Base-by-base conservation (phyloP, 176 grass and related monocot genomes). In the Pontederia paniculata region DNA sequence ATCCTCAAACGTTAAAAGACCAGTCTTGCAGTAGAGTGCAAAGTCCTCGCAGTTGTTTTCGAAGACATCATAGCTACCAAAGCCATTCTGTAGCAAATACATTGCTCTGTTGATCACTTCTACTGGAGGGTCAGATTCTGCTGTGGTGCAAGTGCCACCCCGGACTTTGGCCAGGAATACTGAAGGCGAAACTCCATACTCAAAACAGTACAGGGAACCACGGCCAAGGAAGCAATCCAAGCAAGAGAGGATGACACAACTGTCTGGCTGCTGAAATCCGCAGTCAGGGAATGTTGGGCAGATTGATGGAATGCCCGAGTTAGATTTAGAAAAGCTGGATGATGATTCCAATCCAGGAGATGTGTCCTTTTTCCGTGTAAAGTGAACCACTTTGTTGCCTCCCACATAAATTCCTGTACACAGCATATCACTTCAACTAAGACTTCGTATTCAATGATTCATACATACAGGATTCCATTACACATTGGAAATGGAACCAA, bases 1-100 rank as follows among this genome's bases (percentile, higher is more conserved):
- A 14, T 90, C 86, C 0, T 88, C 80, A 0, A 69, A 17, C 10
- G 83, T 62, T 0, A 98, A 64, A 50, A 98, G 86, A 55, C 86
- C 93, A 1, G 93, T 91, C 69, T 98, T 98, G 80, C 93, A 98
- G 73, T 98, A 98, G 60, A 98, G 83, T 45, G 86, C 83, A 46
- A 98, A 98, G 70, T 98, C 93, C 66, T 98, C 93, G 0, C 93
- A 91, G 8, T 98, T 98, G 72, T 98, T 98, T 71, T 91, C 93
- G 17, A 98, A 98, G n/a, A 98, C 68, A 62, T 98, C 93, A 1
- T 98, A 91, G 25, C 81, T 84, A 12, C 93, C 86, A 49, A 98
- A 98, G 1, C 93, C 93, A 25, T 98, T 98, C 9, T 82, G 93
- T 44, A 98, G 83, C 20, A 98, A 57, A 63, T 84, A 72, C 87